Evolutionary conservation across 2,329 filamentous ascomycete species (phyloP).

Genomic region (Penicillium freii): DNA sequence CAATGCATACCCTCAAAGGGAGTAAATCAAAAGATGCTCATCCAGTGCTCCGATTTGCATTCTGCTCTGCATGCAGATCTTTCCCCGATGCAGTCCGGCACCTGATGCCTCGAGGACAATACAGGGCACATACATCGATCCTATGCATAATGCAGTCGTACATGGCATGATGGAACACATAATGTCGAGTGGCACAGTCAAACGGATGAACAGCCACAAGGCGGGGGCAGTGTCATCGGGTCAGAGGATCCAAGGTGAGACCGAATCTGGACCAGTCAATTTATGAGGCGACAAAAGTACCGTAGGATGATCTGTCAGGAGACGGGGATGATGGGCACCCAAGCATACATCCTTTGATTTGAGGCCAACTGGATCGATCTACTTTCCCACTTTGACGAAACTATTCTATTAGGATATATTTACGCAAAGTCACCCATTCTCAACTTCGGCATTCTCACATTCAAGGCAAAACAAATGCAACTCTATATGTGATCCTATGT

Average conservation of each 20-base stretch:
- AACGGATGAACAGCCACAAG: slow-evolving; percentile 22
- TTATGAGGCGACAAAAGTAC: slow-evolving; percentile 12
- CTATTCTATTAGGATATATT: neutral
- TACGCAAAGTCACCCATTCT: neutral
- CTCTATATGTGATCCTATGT: slow-evolving; percentile 1
- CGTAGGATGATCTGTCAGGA: slow-evolving; percentile 6
- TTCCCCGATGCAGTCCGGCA: slow-evolving; percentile 16
- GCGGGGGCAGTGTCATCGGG: slow-evolving; percentile 12
- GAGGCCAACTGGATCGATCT: neutral
- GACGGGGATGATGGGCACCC: neutral
- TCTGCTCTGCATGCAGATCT: slow-evolving; percentile 15
- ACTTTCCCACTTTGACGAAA: neutral
- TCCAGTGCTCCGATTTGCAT: slow-evolving; percentile 15
- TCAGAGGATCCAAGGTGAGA: neutral
- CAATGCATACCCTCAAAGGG: neutral
- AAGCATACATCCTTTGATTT: neutral
- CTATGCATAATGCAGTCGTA: slow-evolving; percentile 1
- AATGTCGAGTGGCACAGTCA: slow-evolving; percentile 17
- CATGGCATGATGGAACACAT: slow-evolving; percentile 8
- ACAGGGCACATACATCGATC: slow-evolving; percentile 10
- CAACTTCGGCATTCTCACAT: neutral
- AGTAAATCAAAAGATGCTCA: slow-evolving; percentile 17
- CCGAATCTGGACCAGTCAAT: slow-evolving; percentile 13
- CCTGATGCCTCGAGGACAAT: slow-evolving; percentile 17
- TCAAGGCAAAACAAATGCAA: slow-evolving; percentile 1